Evolutionary conservation across 805 yeast species (phyloP), one percentile per base, ranked within the genome.

Genomic region (Lipomyces chichibuensis): DNA sequence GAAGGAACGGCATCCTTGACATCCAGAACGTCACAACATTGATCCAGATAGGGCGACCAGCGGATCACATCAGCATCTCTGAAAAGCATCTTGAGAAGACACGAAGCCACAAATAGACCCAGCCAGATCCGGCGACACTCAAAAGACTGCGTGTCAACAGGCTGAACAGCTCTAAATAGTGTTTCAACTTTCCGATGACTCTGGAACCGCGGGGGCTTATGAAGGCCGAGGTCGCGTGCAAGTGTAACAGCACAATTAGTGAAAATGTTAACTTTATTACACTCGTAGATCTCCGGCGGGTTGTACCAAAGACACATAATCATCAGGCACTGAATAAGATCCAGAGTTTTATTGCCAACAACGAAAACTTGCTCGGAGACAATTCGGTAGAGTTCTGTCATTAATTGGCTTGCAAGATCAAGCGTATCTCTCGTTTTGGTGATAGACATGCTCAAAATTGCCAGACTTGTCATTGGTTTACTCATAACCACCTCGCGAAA

Each of bases 231-330:
- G 75, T 92, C 97, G 72, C 86, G 88, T 1, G 90, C 83, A 77
- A 92, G 80, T 3, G 89, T 81, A 14, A 88, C 85, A 62, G 92
- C 86, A 27, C 91, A 79, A 14, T 85, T 80, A 63, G 86, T 85
- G 69, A 91, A 82, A 62, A 91, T 80, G 75, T 90, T 95, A 70
- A 88, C 87, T 59, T 96, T 84, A 65, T 96, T 85, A 72, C 89
- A 90, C 70, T 87, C 90, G 71, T 90, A 90, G 72, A 90, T 80
- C 76, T 91, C 97, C 0, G 97, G 90, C 3, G 91, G 85, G 71
- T 89, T 90, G 75, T 91, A 92, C 97, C 97, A 92, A 35, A 88
- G 77, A 32, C 89, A 84, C 62, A 89, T 79, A 5, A 90, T 73
- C 23, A 89, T 74, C 60, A 90, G 78, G 23, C 88, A 79, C 75